These are phyloP conservation scores for Mycena maculata DNA, from an alignment of 768 basidiomycete species.

Conservation along the genomic window DNA sequence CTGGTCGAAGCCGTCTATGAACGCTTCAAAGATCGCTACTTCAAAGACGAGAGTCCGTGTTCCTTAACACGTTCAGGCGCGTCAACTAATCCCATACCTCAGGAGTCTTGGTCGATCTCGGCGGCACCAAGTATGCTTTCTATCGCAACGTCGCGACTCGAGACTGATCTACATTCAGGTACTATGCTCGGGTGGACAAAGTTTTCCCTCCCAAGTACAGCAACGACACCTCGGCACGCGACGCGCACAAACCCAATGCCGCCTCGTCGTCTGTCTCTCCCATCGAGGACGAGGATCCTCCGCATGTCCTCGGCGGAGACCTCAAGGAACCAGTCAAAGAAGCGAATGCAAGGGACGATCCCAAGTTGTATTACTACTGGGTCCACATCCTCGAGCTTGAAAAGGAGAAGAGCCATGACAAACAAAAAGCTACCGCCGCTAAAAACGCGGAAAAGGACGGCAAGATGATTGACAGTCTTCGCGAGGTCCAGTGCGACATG, in stretches of 20 bases:
- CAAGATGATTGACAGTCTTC: constrained; percentile 78
- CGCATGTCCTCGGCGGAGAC: constrained; percentile 83
- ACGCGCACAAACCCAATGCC: constrained; percentile 57
- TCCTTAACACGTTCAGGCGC: constrained; percentile 11
- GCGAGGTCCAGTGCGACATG: constrained; percentile 83
- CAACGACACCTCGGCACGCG: constrained; percentile 58
- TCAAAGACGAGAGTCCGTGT: constrained; percentile 86
- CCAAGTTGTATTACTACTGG: constrained; percentile 87
- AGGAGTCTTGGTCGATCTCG: constrained; percentile 90
- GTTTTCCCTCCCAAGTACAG: constrained; percentile 76
- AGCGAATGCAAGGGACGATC: constrained; percentile 78
- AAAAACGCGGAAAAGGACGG: constrained; percentile 67
- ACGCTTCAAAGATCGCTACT: constrained; percentile 96
- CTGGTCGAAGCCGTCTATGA: constrained; percentile 95
- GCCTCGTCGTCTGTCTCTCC: constrained; percentile 52
- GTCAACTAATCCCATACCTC: constrained; percentile 9
- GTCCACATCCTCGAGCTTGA: constrained; percentile 86
- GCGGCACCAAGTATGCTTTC: constrained; percentile 80
- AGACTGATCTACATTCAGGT: constrained; percentile 59
- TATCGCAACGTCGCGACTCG: constrained; percentile 11
- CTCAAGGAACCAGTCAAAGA: constrained; percentile 81
- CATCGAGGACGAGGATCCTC: constrained; percentile 59
- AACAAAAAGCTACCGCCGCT: constrained; percentile 55
- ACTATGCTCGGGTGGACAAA: constrained; percentile 83
- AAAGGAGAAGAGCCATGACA: constrained; percentile 74